Conservation (phyloP, 2,329 filamentous ascomycete genomes). For the Cercospora brassicicola region DNA sequence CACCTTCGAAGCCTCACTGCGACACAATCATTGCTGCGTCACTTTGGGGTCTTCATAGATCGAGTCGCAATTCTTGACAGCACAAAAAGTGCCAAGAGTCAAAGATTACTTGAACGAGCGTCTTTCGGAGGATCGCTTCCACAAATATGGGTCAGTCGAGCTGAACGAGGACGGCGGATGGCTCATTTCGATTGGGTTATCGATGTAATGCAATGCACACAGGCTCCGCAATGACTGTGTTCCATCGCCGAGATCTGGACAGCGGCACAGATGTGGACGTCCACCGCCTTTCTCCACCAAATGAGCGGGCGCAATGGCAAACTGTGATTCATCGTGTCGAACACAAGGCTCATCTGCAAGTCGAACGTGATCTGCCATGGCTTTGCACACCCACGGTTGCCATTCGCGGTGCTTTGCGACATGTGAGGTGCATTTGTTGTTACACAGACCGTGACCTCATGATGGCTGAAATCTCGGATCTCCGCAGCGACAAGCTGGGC, state of each 20-base stretch:
- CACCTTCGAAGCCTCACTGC: background rate
- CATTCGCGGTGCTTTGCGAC: too few relatives aligned
- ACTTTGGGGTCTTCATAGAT: background rate
- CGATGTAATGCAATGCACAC: background rate
- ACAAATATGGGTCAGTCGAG: background rate
- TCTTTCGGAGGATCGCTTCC: background rate
- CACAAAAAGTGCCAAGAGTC: background rate
- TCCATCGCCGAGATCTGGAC: background rate
- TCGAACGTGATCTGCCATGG: background rate
- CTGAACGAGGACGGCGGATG: background rate
- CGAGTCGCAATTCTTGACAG: background rate
- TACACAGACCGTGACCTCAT: background rate
- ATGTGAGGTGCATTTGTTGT: background rate
- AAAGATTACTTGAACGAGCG: background rate
- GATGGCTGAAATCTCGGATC: constrained; percentile 1
- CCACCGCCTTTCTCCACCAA: background rate
- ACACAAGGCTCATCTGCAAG: background rate
- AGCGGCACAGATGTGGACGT: background rate
- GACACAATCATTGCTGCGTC: background rate
- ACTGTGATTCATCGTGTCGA: background rate
- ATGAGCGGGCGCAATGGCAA: background rate
- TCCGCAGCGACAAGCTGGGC: background rate
- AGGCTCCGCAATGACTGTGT: background rate
- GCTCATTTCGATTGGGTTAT: background rate
- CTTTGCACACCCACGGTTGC: background rate